These are phyloP conservation scores for Gynandropsis gynandra DNA, from an alignment of 345 rosid genomes.

Conservation along the genomic window DNA sequence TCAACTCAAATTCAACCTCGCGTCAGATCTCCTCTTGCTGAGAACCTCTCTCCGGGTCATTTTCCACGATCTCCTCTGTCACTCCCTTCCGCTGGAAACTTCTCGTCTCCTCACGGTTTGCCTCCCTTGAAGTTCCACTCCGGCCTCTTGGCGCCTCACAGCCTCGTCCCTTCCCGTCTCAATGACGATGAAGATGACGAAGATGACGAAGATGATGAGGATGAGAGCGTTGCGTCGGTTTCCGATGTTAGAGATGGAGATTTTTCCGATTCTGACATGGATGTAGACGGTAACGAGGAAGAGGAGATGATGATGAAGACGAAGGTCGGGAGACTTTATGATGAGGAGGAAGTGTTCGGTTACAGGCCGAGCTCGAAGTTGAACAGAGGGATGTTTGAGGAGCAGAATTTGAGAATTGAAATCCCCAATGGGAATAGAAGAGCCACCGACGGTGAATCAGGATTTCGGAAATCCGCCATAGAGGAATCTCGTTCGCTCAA, in stretches of 20 bases:
- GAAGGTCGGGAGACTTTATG: conserved; percentile 16
- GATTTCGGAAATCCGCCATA: background rate
- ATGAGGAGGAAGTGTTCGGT: conserved; percentile 35
- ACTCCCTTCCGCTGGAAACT: conserved; percentile 24
- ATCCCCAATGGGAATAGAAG: conserved; percentile 50
- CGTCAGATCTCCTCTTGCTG: conserved; percentile 61
- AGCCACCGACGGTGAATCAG: conserved; percentile 38
- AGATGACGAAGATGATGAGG: conserved; percentile 21
- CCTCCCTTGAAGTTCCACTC: conserved; percentile 58
- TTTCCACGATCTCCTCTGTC: conserved; percentile 42
- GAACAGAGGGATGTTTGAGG: conserved; percentile 51
- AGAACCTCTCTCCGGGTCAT: conserved; percentile 30
- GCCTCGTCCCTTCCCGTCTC: conserved; percentile 29
- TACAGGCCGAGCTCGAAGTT: conserved; percentile 27
- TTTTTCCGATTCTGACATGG: conserved; percentile 36
- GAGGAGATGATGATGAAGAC: conserved; percentile 23
- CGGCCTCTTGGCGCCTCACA: conserved; percentile 42
- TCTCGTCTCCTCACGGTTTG: conserved; percentile 36
- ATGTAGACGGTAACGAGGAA: conserved; percentile 22
- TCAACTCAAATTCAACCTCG: conserved; percentile 32
- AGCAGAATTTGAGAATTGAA: conserved; percentile 56
- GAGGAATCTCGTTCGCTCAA: too few relatives aligned
- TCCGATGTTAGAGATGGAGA: conserved; percentile 31
- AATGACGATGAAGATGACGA: conserved; percentile 13
- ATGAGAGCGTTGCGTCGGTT: conserved; percentile 63